These are phyloP conservation scores for Metroxylon sagu DNA, from an alignment of 176 grass and related monocot species.

Conservation along the genomic window DNA sequence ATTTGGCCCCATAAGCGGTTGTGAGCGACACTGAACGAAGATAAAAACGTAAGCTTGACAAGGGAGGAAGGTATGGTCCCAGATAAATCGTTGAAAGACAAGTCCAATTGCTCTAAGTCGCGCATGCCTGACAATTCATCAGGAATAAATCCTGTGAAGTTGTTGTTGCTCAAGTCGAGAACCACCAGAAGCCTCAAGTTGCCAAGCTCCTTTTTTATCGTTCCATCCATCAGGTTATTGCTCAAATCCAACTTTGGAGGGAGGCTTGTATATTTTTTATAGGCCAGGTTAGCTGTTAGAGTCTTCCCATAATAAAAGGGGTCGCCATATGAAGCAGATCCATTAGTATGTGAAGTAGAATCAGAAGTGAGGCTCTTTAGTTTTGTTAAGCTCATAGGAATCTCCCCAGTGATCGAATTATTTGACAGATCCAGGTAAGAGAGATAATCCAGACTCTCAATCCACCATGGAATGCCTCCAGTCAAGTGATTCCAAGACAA, in stretches of 20 bases:
- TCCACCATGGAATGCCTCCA: not conserved
- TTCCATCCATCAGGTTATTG: not conserved
- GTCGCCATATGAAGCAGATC: not conserved
- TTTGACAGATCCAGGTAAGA: not conserved
- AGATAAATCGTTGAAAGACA: constrained; percentile 5
- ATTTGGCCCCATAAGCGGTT: not conserved
- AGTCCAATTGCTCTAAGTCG: constrained; percentile 6
- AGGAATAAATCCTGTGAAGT: not conserved
- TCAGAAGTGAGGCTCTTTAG: not conserved
- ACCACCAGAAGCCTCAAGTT: not conserved
- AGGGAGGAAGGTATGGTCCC: constrained; percentile 3
- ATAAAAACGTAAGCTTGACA: not conserved
- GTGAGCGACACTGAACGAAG: not conserved
- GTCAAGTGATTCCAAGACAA: not conserved
- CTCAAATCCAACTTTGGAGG: not conserved
- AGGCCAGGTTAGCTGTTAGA: too few species aligned
- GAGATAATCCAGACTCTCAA: not conserved
- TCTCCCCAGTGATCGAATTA: not conserved
- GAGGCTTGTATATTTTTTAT: not conserved
- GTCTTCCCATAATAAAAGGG: not conserved
- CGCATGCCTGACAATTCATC: not conserved
- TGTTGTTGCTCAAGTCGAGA: constrained; percentile 3
- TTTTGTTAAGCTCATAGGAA: not conserved
- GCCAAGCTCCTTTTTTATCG: not conserved
- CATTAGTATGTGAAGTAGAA: not conserved